Percentiles rank a stretch among this genome's conserved stretches.
Conservation (phyloP, 768 basidiomycete genomes). For the Pluteus cervinus region DNA sequence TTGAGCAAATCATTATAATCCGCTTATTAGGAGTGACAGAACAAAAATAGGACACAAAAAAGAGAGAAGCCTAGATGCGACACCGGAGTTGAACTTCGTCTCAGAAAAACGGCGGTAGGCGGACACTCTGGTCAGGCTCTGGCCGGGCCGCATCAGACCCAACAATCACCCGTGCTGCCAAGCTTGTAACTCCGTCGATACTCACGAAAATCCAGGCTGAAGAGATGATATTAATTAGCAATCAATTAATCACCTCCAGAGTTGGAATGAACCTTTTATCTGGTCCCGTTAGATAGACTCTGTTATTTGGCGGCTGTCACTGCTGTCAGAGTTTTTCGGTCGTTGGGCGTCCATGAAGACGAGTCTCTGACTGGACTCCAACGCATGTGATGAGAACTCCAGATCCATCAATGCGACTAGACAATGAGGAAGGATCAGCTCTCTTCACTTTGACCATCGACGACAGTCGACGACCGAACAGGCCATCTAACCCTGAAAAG, state of each 20-base stretch:
- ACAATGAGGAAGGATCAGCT: neutral
- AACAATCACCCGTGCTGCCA: conserved; percentile 31
- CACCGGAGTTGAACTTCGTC: no score
- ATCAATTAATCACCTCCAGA: no score
- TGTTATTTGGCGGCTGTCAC: conserved; percentile 28
- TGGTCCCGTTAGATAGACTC: conserved; percentile 34
- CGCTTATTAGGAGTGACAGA: no score
- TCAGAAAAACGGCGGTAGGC: no score
- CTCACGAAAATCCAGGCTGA: conserved; percentile 24
- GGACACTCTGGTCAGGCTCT: conserved; percentile 28
- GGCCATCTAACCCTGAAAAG: conserved; percentile 25
- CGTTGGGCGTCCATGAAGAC: conserved; percentile 28
- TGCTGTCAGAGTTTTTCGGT: conserved; percentile 26
- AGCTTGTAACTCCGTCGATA: conserved; percentile 28
- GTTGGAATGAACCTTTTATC: no score
- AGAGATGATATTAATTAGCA: no score
- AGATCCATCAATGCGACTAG: conserved; percentile 34
- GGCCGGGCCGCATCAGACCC: conserved; percentile 34
- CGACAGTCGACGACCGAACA: neutral
- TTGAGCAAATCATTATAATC: no score
- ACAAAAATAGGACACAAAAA: no score
- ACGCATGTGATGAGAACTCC: conserved; percentile 36
- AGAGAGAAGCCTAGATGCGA: no score
- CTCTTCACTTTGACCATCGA: neutral
- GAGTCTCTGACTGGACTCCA: conserved; percentile 32